Percentiles rank a stretch among this genome's conserved stretches.
Evolutionary conservation across 164 flowering plant genomes (phyloP).

Genomic region (Malania oleifera): DNA sequence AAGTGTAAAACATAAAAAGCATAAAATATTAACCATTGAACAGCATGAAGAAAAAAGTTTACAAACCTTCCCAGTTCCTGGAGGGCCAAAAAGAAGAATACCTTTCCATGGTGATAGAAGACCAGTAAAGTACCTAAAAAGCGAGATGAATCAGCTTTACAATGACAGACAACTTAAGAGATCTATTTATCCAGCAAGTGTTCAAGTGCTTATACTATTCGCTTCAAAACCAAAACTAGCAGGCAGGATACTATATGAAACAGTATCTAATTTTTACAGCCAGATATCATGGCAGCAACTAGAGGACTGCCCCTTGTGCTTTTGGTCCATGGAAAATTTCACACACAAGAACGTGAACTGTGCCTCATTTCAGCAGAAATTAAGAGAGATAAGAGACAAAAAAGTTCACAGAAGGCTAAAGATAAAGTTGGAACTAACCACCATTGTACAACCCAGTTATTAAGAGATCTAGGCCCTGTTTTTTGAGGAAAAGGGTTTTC

Average conservation of each 20-base stretch:
- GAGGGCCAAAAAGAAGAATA: conserved; percentile 96
- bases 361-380: too few species aligned
- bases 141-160: conserved; percentile 7
- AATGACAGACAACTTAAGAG: conserved; percentile 1
- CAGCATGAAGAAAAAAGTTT: neutral
- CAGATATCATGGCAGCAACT: neutral
- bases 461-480: too few species aligned
- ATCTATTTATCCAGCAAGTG: neutral
- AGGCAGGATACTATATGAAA: neutral
- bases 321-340: too few species aligned
- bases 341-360: too few species aligned
- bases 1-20: neutral
- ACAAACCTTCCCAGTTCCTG: conserved; percentile 98
- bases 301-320: neutral
- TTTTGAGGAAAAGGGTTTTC: too few species aligned
- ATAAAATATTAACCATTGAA: neutral
- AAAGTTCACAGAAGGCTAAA: too few species aligned
- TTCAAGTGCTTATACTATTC: neutral
- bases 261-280: neutral
- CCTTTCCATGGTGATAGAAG: conserved; percentile 99
- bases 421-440: too few species aligned
- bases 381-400: too few species aligned
- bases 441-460: too few species aligned
- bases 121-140: conserved; percentile 85
- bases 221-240: neutral